These are phyloP conservation scores for Malassezia pachydermatis DNA, from an alignment of 1,284 basidiomycete species.

Conservation along the genomic window DNA sequence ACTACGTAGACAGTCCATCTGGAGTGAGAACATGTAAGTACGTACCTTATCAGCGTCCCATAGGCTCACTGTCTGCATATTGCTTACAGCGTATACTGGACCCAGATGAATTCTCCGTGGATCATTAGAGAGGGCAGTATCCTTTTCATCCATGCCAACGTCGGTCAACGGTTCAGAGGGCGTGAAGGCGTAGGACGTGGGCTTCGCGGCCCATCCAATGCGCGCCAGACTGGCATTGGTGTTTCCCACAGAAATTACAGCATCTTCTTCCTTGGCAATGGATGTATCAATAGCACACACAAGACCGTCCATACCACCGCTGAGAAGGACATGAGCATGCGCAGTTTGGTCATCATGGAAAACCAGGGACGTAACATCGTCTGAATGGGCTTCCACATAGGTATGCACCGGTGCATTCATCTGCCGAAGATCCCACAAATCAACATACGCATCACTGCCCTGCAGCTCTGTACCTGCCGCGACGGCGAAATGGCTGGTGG, in stretches of 20 bases:
- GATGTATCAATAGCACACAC: slow-evolving; percentile 33
- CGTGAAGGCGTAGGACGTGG: slow-evolving; percentile 4
- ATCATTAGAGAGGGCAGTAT: slow-evolving; percentile 17
- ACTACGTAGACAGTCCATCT: slow-evolving; percentile 28
- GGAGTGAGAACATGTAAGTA: neutral
- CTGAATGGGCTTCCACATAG: slow-evolving; percentile 43
- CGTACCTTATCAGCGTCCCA: slow-evolving; percentile 36
- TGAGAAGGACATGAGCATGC: slow-evolving; percentile 29
- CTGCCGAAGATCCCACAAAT: slow-evolving; percentile 36
- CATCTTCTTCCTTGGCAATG: slow-evolving; percentile 39
- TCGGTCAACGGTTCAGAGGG: slow-evolving; percentile 4
- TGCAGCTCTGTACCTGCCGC: slow-evolving; percentile 41
- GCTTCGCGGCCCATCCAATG: slow-evolving; percentile 28
- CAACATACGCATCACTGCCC: slow-evolving; percentile 34
- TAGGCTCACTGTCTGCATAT: slow-evolving; percentile 44
- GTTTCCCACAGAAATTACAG: slow-evolving; percentile 41
- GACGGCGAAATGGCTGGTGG: slow-evolving; percentile 17
- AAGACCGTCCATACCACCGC: slow-evolving; percentile 40
- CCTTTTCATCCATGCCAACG: slow-evolving; percentile 13
- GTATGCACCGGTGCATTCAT: slow-evolving; percentile 22
- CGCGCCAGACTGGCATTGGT: slow-evolving; percentile 36
- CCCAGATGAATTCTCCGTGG: slow-evolving; percentile 24
- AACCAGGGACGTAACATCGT: slow-evolving; percentile 37
- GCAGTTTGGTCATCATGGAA: slow-evolving; percentile 27
- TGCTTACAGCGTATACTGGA: slow-evolving; percentile 36